Evolutionary conservation across 1,284 basidiomycete genomes (phyloP), one percentile per base, ranked within the genome.

Genomic region (Agaricales sp.): DNA sequence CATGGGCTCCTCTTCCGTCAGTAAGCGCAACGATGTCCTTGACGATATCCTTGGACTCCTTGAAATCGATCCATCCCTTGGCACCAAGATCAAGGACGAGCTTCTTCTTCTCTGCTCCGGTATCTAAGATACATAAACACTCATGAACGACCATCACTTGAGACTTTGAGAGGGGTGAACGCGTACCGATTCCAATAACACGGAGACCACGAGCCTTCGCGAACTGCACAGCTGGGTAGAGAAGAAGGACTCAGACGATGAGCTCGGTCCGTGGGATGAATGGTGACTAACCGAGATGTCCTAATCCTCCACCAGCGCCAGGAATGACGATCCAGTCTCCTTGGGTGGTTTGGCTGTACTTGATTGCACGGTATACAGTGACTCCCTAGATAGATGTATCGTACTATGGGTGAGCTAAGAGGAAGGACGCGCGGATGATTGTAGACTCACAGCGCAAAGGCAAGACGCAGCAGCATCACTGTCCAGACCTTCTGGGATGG

Each of bases 391-490:
- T n/a, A 19, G 12, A 48, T 11, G 38, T 11, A 50, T 48, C n/a
- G 50, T 35, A 35, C 30, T 35, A 8, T 35, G 30, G 11, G 30
- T 35, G 30, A 11, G 8, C 30, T 35, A 35, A n/a, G 30, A n/a
- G n/a, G n/a, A n/a, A n/a, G n/a, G n/a, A n/a, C n/a, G n/a, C n/a
- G n/a, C n/a, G n/a, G n/a, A n/a, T n/a, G n/a, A n/a, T n/a, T n/a
- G 14, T 16, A 45, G 16, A 64, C 74, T 51, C 60, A 82, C 86
- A 19, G 88, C 86, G 58, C 89, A 93, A 18, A 92, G 78, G 53
- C 92, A 78, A 6, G 89, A 87, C 3, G 89, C 88, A 20, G 89
- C 90, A 18, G 75, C 78, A 18, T 75, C 73, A 55, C 84, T 80
- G 49, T 74, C 70, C 46, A 92, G 60, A 3, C 59, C 65, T 1